Evolutionary conservation across 352 stramenopile genomes (phyloP).

Genomic region (Pythium phragmitis): DNA sequence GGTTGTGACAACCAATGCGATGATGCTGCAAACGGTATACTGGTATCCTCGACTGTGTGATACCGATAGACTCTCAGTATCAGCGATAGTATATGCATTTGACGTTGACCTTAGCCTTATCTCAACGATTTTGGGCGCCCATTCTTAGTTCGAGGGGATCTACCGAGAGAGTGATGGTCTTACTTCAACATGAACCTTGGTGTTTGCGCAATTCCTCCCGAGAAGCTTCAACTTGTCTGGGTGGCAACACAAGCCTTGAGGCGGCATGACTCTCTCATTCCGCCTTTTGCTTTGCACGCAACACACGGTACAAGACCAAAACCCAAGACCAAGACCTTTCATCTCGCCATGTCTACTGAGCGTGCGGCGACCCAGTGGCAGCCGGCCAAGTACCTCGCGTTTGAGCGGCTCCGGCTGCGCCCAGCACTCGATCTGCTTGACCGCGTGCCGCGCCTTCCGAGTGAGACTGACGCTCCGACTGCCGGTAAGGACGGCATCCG

Average conservation of each 20-base stretch:
- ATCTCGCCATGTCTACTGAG: neutral
- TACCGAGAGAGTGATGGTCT: neutral
- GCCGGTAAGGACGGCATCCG: constrained; percentile 11
- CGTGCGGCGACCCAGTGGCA: constrained; percentile 49
- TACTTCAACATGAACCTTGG: neutral
- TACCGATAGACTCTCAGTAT: too few relatives aligned
- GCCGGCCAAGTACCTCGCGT: constrained; percentile 62
- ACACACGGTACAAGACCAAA: neutral
- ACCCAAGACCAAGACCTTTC: neutral
- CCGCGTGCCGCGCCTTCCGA: constrained; percentile 33
- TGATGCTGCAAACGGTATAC: too few relatives aligned
- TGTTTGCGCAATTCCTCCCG: neutral
- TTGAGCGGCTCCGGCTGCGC: constrained; percentile 57
- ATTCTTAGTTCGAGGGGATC: too few relatives aligned
- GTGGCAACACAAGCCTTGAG: neutral
- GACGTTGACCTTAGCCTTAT: too few relatives aligned
- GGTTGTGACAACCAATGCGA: too few relatives aligned
- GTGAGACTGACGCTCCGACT: neutral
- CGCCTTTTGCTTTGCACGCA: neutral
- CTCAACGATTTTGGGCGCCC: too few relatives aligned
- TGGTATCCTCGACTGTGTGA: too few relatives aligned
- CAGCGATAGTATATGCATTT: too few relatives aligned
- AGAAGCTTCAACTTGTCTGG: neutral
- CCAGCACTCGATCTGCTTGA: constrained; percentile 65
- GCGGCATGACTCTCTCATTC: neutral